Conservation (phyloP, 805 yeast genomes). For the Barnettozyma botsteinii region DNA sequence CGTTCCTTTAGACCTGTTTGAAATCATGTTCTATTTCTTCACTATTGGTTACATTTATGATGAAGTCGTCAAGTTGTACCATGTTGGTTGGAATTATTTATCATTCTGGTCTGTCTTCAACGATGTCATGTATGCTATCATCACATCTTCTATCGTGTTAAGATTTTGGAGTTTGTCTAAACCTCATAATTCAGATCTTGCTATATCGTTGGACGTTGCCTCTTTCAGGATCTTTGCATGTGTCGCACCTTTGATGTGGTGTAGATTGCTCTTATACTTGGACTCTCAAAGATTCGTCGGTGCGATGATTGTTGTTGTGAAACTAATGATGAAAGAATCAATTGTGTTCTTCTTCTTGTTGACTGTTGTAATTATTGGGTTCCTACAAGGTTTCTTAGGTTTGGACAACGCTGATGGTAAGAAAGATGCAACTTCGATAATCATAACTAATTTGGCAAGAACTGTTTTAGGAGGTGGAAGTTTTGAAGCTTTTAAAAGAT, state of each 20-base stretch:
- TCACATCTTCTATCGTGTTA: slow-evolving; percentile 47
- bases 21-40: slow-evolving; percentile 54
- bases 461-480: slow-evolving; percentile 74
- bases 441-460: slow-evolving; percentile 58
- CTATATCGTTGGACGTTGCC: slow-evolving; percentile 41
- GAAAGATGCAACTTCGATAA: slow-evolving; percentile 62
- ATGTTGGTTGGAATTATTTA: slow-evolving; percentile 65
- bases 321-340: slow-evolving; percentile 83
- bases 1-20: slow-evolving; percentile 39
- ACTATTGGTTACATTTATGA: slow-evolving; percentile 64
- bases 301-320: slow-evolving; percentile 79
- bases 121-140: slow-evolving; percentile 56
- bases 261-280: slow-evolving; percentile 64
- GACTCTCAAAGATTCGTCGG: slow-evolving; percentile 83
- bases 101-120: slow-evolving; percentile 80
- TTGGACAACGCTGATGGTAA: slow-evolving; percentile 84
- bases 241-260: slow-evolving; percentile 86
- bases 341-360: slow-evolving; percentile 74
- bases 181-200: slow-evolving; percentile 21
- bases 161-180: slow-evolving; percentile 36
- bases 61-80: slow-evolving; percentile 65
- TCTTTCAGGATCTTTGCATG: slow-evolving; percentile 69
- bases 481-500: slow-evolving; percentile 59
- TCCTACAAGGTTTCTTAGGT: slow-evolving; percentile 82
- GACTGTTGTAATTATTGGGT: slow-evolving; percentile 66